These are phyloP conservation scores for Stentor roeselii DNA, from an alignment of 73 alveolate species.

Conservation along the genomic window DNA sequence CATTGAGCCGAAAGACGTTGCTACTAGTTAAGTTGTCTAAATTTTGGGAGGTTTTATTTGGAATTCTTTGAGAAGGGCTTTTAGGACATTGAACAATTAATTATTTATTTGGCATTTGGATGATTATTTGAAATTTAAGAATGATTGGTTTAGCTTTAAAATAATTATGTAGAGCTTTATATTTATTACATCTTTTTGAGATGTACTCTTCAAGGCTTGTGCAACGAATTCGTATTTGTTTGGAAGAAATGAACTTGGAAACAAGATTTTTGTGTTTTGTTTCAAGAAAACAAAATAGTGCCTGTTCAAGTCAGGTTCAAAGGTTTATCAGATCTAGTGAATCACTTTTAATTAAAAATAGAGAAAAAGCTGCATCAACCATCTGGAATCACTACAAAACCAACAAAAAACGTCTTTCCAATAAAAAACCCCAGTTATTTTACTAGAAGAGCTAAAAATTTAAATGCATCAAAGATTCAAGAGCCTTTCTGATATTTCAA, in stretches of 20 bases:
- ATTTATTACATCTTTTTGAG: neutral
- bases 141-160: too few relatives aligned
- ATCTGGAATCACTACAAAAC: neutral
- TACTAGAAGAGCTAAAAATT: neutral
- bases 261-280: neutral
- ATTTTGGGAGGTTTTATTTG: too few relatives aligned
- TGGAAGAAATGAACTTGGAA: neutral
- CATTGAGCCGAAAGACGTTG: constrained; percentile 74
- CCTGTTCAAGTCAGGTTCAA: neutral
- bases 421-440: too few relatives aligned
- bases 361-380: neutral
- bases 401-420: neutral
- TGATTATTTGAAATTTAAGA: too few relatives aligned
- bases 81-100: neutral
- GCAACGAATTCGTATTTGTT: neutral
- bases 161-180: too few relatives aligned
- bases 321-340: neutral
- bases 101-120: neutral
- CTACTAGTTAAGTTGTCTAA: too few relatives aligned
- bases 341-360: neutral
- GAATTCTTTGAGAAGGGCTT: neutral
- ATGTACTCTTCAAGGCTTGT: neutral
- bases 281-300: neutral
- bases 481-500: neutral
- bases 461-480: neutral